Evolutionary conservation across 257 asterid species (phyloP), one percentile per base, ranked within the genome.

Genomic region (Gentiana straminea): DNA sequence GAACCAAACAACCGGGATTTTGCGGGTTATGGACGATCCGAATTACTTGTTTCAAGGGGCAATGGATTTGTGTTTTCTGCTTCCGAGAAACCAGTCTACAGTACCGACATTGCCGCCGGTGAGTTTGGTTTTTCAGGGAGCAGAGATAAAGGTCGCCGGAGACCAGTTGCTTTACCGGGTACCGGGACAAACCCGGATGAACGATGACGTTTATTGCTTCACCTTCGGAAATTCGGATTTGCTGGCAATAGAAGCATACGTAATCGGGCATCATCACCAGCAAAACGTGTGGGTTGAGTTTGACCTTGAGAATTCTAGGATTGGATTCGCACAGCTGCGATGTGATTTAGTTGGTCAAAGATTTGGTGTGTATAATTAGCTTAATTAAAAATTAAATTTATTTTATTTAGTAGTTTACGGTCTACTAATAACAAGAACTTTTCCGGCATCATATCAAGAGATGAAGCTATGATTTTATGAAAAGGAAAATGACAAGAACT

Each of bases 241-340:
- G 0, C 3, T 88, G 62, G 81, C 73, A 0, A 54, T 85, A 13
- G 95, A 85, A 61, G 90, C 94, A 0, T 82, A 77, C 66, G 73
- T 88, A 43, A 83, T 88, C 1, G 97, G 97, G 9, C 88, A 88
- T 70, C 86, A 83, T 53, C 97, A 88, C 65, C 97, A 84, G 8
- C 94, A 84, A 41, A 82, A 88, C 46, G 68, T 84, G 0, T 88
- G 97, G 95, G 85, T 88, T 68, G 94, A 88, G 32, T 88, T 79
- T 47, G 97, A 88, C 75, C 85, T 85, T 0, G 79, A 73, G 37
- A 83, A 73, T 1, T 79, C 84, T 0, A 79, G 97, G 49, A 83
- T 88, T 9, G 95, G 97, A 0, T 79, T 85, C 11, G 97, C 95
- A 5, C 79, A 75, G 32, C 81, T 83, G 49, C 59, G 59, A 5